Percentiles rank a stretch among this genome's conserved stretches.
phyloP scores from a whole-genome alignment of 129 eudicot species.

The Daucus carota region DNA sequence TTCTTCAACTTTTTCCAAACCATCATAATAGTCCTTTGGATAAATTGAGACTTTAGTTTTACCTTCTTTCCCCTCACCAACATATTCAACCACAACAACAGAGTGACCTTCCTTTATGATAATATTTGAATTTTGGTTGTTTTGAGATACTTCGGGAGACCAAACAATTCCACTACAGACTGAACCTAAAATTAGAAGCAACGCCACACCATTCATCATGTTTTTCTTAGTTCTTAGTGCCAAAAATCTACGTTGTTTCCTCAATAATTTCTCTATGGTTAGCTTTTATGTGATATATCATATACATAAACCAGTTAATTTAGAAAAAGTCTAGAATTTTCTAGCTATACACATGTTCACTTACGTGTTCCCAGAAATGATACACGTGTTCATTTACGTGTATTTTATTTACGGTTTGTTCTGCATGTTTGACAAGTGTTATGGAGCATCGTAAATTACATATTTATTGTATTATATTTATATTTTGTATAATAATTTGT shows the following conservation, averaged over 20 bases:
- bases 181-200: slow-evolving; percentile 40
- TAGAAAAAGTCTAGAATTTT: background rate
- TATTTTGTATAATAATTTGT: too few relatives aligned
- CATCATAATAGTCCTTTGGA: slow-evolving; percentile 25
- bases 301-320: too few relatives aligned
- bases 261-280: too few relatives aligned
- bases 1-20: background rate
- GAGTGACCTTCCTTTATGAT: slow-evolving; percentile 59
- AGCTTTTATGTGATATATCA: background rate
- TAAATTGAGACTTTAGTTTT: slow-evolving; percentile 58
- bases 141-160: slow-evolving; percentile 21
- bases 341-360: background rate
- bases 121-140: slow-evolving; percentile 11
- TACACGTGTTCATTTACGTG: too few relatives aligned
- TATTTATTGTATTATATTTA: too few relatives aligned
- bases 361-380: too few relatives aligned
- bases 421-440: too few relatives aligned
- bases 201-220: slow-evolving; percentile 63
- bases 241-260: background rate
- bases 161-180: slow-evolving; percentile 36
- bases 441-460: too few relatives aligned
- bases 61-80: slow-evolving; percentile 29
- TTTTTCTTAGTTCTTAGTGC: background rate
- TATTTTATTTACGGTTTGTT: too few relatives aligned
- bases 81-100: slow-evolving; percentile 52